A percentile compares a stretch with the other conserved stretches of the same genome.
phyloP scores from a whole-genome alignment of 225 moss, liverwort and hornwort genomes.

The Thuidium tamariscinum region DNA sequence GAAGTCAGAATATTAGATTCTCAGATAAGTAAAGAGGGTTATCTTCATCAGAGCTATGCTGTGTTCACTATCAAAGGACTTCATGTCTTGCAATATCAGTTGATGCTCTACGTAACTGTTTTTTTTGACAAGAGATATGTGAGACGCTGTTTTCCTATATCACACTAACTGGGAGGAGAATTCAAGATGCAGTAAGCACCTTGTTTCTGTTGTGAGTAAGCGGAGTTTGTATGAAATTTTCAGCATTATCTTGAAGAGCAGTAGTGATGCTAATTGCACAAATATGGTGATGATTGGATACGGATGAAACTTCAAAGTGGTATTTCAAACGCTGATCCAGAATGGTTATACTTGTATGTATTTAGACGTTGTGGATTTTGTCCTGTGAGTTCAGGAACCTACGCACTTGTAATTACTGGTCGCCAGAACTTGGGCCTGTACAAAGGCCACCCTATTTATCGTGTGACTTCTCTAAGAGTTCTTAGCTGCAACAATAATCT shows the following conservation, averaged over 20 bases:
- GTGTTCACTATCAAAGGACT: background rate
- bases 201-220: background rate
- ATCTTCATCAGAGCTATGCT: background rate
- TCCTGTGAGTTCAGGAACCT: constrained; percentile 45
- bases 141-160: background rate
- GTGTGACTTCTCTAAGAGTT: constrained; percentile 74
- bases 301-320: background rate
- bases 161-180: background rate
- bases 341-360: background rate
- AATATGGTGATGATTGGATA: background rate
- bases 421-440: constrained; percentile 50
- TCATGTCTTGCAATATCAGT: background rate
- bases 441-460: constrained; percentile 55
- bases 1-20: background rate
- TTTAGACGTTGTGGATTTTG: background rate
- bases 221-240: background rate
- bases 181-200: background rate
- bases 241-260: background rate
- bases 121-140: background rate
- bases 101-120: background rate
- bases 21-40: background rate
- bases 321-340: background rate
- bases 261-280: background rate
- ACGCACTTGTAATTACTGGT: constrained; percentile 80
- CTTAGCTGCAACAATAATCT: constrained; percentile 57